Evolutionary conservation across 2,329 filamentous ascomycete species (phyloP).

Genomic region (Fusarium verticillioides): DNA sequence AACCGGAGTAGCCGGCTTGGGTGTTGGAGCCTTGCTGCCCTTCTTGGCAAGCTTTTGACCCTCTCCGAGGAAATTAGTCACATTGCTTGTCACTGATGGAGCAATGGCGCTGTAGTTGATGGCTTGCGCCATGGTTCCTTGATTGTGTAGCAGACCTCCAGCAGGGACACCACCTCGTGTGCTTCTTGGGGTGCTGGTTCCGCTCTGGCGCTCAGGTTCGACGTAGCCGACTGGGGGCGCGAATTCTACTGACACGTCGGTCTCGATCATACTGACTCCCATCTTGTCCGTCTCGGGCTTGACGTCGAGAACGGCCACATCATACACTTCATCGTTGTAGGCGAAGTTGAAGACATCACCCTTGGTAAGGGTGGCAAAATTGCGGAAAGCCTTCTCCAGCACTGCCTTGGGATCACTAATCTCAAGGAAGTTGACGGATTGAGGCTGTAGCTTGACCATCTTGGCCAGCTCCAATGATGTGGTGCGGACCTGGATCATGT

Average conservation of each 20-base stretch:
- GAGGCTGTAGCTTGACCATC: constrained; percentile 96
- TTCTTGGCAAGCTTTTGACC: constrained; percentile 93
- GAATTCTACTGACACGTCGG: constrained; percentile 96
- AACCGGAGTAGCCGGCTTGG: constrained; percentile 79
- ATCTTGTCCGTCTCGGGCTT: constrained; percentile 86
- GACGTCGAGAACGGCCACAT: constrained; percentile 92
- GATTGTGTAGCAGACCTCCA: constrained; percentile 80
- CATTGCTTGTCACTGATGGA: constrained; percentile 75
- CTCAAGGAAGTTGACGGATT: constrained; percentile 92
- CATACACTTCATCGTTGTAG: constrained; percentile 95
- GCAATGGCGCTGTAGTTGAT: constrained; percentile 96
- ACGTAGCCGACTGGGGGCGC: constrained; percentile 94
- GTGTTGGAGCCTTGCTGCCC: constrained; percentile 70
- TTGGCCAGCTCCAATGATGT: constrained; percentile 90
- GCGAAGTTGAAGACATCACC: constrained; percentile 96
- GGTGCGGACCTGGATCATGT: constrained; percentile 94
- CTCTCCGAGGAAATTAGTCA: constrained; percentile 81
- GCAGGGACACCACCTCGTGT: constrained; percentile 70
- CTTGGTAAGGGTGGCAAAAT: constrained; percentile 92
- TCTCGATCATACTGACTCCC: constrained; percentile 94
- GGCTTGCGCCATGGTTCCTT: constrained; percentile 96
- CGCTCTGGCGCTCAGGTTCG: constrained; percentile 81
- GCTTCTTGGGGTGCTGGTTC: constrained; percentile 87
- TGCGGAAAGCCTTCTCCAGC: constrained; percentile 94
- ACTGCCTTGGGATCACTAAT: constrained; percentile 98